Evolutionary conservation across 768 basidiomycete genomes (phyloP), one percentile per base, ranked within the genome.

Genomic region (Daedaleopsis sinensis): DNA sequence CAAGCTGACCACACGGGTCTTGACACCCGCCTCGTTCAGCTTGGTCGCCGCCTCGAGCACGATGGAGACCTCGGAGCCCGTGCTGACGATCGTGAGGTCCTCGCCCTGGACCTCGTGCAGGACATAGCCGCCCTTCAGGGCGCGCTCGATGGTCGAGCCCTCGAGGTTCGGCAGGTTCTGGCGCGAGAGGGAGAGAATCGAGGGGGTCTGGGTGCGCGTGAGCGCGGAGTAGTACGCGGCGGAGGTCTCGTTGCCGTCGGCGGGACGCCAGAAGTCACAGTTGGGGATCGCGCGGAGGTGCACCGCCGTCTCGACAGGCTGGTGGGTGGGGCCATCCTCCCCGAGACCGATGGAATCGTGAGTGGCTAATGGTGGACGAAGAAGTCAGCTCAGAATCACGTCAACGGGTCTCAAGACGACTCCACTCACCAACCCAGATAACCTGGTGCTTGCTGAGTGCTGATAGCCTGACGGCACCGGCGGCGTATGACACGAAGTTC

Each of bases 211-310:
- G 63, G 76, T 84, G 63, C 92, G 88, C 65, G 83, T 80, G 68
- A 98, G 75, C 49, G 94, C 90, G 59, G 89, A 85, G 62, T 85
- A 74, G 81, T 97, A 97, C 18, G 95, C 84, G 21, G 95, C 95
- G 21, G 93, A 94, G n/a, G 93, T 95, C 81, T 98, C 96, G 74
- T 97, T 96, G 37, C 96, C 95, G 73, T 97, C 94, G 27, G 94
- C 93, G 6, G 93, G 93, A 62, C 93, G 89, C 90, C 90, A 91
- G 82, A 97, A 93, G 64, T 91, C 90, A 54, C 93, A 78, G 80
- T 98, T 96, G 68, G 96, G 96, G 48, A 87, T 86, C 13, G 96
- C 90, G 66, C 96, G 91, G 74, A 97, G 80, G 75, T 89, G 91
- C 47, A 85, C 87, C 61, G 84, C 90, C 35, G 93, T 94, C 78